Evolutionary conservation across 805 yeast species (phyloP).

Genomic region (Candida schatavii): DNA sequence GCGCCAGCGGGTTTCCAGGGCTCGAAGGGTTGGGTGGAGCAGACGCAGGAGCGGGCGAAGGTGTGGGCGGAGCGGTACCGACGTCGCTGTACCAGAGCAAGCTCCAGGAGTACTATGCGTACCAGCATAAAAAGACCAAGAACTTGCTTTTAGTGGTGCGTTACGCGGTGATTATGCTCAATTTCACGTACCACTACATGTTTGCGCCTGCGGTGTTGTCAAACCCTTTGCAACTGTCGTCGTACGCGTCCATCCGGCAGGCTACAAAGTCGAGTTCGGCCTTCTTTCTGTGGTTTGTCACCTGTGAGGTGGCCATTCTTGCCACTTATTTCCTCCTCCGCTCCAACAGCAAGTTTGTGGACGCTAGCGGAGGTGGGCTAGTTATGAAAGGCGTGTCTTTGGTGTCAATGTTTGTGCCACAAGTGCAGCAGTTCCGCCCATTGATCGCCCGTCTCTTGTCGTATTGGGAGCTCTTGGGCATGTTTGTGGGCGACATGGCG

Average conservation of each 20-base stretch:
- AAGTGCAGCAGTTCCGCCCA: slow-evolving; percentile 25
- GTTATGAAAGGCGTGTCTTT: slow-evolving; percentile 27
- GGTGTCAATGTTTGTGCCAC: slow-evolving; percentile 36
- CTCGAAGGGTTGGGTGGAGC: slow-evolving; percentile 7
- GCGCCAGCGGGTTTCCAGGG: slow-evolving; percentile 5
- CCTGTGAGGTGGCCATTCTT: slow-evolving; percentile 32
- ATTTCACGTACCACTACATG: slow-evolving; percentile 35
- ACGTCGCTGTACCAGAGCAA: slow-evolving; percentile 26
- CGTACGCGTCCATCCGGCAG: slow-evolving; percentile 22
- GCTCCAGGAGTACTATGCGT: slow-evolving; percentile 26
- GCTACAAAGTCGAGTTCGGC: slow-evolving; percentile 11
- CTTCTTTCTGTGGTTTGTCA: slow-evolving; percentile 26
- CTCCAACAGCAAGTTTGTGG: slow-evolving; percentile 19
- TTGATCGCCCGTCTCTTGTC: slow-evolving; percentile 25
- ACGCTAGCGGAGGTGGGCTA: slow-evolving; percentile 24
- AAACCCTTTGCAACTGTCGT: slow-evolving; percentile 16
- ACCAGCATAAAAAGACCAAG: slow-evolving; percentile 32
- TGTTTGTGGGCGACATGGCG: slow-evolving; percentile 35
- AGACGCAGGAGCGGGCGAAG: slow-evolving; percentile 9
- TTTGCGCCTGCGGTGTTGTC: slow-evolving; percentile 17
- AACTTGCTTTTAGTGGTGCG: slow-evolving; percentile 32
- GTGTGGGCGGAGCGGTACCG: slow-evolving; percentile 6
- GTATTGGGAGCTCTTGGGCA: slow-evolving; percentile 36
- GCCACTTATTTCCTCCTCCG: slow-evolving; percentile 31
- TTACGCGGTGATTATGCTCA: slow-evolving; percentile 20